These are phyloP conservation scores for Rosa hybrid DNA, from an alignment of 331 rosid genomes.

Conservation along the genomic window DNA sequence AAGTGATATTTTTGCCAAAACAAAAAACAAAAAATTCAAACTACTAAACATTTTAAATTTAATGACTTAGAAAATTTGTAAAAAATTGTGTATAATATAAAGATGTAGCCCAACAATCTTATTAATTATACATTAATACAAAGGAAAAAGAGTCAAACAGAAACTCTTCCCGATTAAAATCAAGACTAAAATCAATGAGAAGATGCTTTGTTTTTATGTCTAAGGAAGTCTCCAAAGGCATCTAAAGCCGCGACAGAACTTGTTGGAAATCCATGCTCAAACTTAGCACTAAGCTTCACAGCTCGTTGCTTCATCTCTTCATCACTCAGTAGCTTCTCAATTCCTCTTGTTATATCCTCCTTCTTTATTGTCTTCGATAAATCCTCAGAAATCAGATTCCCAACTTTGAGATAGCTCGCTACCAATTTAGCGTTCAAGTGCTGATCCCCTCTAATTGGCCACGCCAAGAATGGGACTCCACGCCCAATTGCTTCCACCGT, in stretches of 20 bases:
- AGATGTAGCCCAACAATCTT: too few relatives aligned
- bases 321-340: constrained; percentile 45
- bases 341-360: constrained; percentile 43
- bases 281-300: constrained; percentile 24
- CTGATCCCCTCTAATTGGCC: constrained; percentile 85
- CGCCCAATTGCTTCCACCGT: constrained; percentile 61
- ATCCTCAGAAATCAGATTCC: constrained; percentile 39
- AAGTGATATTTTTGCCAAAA: too few relatives aligned
- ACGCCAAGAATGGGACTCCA: constrained; percentile 62
- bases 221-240: constrained; percentile 37
- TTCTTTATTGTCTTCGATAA: constrained; percentile 27
- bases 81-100: too few relatives aligned
- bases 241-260: constrained; percentile 51
- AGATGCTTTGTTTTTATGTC: background rate
- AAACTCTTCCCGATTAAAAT: background rate
- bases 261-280: constrained; percentile 49
- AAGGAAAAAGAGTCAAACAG: background rate
- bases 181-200: background rate
- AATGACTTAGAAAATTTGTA: too few relatives aligned
- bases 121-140: background rate
- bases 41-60: too few relatives aligned
- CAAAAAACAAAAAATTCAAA: too few relatives aligned
- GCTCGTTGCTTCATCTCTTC: constrained; percentile 39
- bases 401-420: constrained; percentile 47
- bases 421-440: constrained; percentile 47